A percentile compares a stretch with the other conserved stretches of the same genome.
These are phyloP conservation scores for Bromus sterilis DNA, from an alignment of 176 grass and related monocot species.

Conservation along the genomic window DNA sequence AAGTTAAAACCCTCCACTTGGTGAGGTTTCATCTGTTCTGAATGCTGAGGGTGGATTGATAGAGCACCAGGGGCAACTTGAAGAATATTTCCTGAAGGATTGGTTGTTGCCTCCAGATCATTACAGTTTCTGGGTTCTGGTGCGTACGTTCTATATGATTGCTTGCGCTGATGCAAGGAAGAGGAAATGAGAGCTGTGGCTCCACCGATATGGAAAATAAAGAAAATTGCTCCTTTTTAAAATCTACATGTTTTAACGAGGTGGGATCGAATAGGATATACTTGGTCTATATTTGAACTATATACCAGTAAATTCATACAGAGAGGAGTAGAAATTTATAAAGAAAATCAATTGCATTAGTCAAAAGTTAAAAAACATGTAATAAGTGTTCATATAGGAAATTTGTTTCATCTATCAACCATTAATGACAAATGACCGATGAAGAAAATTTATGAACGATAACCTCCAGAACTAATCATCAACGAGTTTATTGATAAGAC, in stretches of 20 bases:
- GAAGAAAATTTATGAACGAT: neutral
- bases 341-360: neutral
- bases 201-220: neutral
- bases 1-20: conserved; percentile 85
- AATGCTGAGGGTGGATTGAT: conserved; percentile 54
- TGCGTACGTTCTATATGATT: conserved; percentile 23
- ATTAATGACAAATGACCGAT: neutral
- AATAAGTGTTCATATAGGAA: neutral
- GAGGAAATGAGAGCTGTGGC: neutral
- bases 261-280: neutral
- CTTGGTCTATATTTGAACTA: neutral
- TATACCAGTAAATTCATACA: neutral
- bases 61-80: conserved; percentile 19
- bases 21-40: conserved; percentile 71
- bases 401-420: neutral
- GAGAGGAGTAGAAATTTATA: neutral
- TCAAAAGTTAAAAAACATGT: neutral
- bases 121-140: conserved; percentile 17
- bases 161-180: conserved; percentile 32
- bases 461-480: neutral
- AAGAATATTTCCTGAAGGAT: conserved; percentile 7
- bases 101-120: conserved; percentile 19
- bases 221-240: neutral
- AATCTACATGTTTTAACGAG: neutral
- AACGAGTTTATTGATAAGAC: neutral